Conservation (phyloP, 2,329 filamentous ascomycete genomes). For the Mycosphaerella arachidis region DNA sequence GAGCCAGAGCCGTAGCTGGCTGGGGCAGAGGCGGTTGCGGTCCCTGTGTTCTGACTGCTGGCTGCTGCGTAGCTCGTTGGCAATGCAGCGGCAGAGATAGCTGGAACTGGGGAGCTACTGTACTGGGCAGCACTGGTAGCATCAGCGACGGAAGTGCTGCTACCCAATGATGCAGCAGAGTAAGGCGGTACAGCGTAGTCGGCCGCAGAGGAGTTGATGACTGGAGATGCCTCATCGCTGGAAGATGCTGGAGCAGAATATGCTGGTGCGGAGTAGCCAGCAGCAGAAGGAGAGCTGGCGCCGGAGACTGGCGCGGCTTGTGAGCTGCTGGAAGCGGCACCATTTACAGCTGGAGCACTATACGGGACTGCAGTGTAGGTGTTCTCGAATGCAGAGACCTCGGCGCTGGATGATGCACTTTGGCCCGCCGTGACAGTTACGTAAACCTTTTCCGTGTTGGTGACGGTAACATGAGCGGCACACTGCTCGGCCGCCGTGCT, state of each 20-base stretch:
- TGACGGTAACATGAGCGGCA: conserved; percentile 37
- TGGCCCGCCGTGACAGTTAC: conserved; percentile 20
- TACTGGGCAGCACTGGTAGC: conserved; percentile 1
- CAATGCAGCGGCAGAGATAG: conserved; percentile 3
- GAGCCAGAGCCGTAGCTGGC: conserved; percentile 13
- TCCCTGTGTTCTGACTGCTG: conserved; percentile 9
- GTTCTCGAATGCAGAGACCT: conserved; percentile 4
- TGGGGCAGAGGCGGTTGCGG: conserved; percentile 19
- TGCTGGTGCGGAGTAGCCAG: conserved; percentile 11
- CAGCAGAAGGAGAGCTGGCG: conserved; percentile 5
- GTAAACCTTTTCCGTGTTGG: conserved; percentile 39
- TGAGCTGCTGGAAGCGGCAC: not conserved
- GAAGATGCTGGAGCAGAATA: conserved; percentile 7
- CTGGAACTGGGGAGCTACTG: conserved; percentile 7
- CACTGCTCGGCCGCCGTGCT: conserved; percentile 6
- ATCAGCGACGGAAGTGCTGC: conserved; percentile 6
- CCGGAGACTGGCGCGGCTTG: too few relatives aligned
- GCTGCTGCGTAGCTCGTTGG: conserved; percentile 3
- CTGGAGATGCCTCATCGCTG: conserved; percentile 16
- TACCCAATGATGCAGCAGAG: conserved; percentile 12
- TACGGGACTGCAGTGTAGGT: conserved; percentile 1
- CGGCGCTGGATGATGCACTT: conserved; percentile 3
- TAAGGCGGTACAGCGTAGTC: conserved; percentile 13
- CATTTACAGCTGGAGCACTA: conserved; percentile 1
- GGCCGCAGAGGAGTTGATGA: conserved; percentile 6